Percentiles rank a stretch among this genome's conserved stretches.
These are phyloP conservation scores for Pseudozyma pruni DNA, from an alignment of 1,284 basidiomycete species.

Conservation along the genomic window DNA sequence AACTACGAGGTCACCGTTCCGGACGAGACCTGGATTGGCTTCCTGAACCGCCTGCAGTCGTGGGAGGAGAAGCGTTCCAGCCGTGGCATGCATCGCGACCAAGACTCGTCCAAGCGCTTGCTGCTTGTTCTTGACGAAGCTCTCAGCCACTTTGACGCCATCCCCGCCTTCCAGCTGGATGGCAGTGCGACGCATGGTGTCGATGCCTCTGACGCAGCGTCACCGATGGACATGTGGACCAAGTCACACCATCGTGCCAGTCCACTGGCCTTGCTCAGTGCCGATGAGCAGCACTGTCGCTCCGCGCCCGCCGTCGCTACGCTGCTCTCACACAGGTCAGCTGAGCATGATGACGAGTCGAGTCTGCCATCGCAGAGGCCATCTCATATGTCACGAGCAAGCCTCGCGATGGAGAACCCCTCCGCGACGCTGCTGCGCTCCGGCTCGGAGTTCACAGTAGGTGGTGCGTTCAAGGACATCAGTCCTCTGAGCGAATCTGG, in stretches of 20 bases:
- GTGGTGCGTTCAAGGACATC: constrained; percentile 24
- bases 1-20: constrained; percentile 63
- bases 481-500: constrained; percentile 32
- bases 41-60: constrained; percentile 47
- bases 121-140: constrained; percentile 56
- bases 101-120: constrained; percentile 48
- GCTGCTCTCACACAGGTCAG: constrained; percentile 3
- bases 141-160: constrained; percentile 42
- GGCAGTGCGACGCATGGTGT: constrained; percentile 3
- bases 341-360: no score
- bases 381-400: constrained; percentile 24
- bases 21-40: constrained; percentile 60
- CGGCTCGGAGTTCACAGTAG: constrained; percentile 19
- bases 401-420: constrained; percentile 28
- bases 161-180: constrained; percentile 39
- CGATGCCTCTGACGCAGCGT: constrained; percentile 13
- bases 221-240: constrained; percentile 34
- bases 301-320: constrained; percentile 49
- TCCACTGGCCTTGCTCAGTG: constrained; percentile 24
- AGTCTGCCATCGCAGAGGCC: constrained; percentile 8
- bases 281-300: constrained; percentile 45
- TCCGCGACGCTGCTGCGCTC: constrained; percentile 28
- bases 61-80: constrained; percentile 51
- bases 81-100: constrained; percentile 35
- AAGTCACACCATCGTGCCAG: constrained; percentile 29